A percentile compares a stretch with the other conserved stretches of the same genome.
Evolutionary conservation across 768 basidiomycete genomes (phyloP).

Genomic region (Trametes cubensis): DNA sequence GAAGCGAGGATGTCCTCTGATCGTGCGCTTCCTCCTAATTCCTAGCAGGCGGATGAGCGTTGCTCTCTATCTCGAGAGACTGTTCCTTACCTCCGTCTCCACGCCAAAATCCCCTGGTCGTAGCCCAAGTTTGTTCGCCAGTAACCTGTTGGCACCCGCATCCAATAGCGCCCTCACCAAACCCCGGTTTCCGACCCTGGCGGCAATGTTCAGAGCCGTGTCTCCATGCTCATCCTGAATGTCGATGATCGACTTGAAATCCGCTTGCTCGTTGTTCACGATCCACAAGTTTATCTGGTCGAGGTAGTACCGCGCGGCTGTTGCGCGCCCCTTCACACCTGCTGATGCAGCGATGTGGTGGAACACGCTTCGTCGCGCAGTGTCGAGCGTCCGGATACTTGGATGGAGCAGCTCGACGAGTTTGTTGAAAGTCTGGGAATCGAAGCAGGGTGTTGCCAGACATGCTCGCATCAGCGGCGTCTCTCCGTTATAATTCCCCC

Average conservation of each 20-base stretch:
- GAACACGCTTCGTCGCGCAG: constrained; percentile 79
- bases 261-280: constrained; percentile 72
- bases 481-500: constrained; percentile 93
- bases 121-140: constrained; percentile 91
- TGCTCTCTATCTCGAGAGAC: not conserved
- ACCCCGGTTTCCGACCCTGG: constrained; percentile 87
- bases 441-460: constrained; percentile 84
- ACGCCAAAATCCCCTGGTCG: constrained; percentile 95
- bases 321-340: constrained; percentile 85
- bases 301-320: constrained; percentile 87
- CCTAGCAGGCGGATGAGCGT: constrained; percentile 43
- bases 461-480: constrained; percentile 93
- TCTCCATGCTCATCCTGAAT: constrained; percentile 95
- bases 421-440: constrained; percentile 70
- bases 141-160: constrained; percentile 86
- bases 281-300: constrained; percentile 89
- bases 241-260: constrained; percentile 82
- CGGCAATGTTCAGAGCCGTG: constrained; percentile 93
- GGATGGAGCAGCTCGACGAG: constrained; percentile 66
- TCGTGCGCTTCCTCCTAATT: constrained; percentile 67
- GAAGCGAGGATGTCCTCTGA: constrained; percentile 81
- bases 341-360: constrained; percentile 93
- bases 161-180: constrained; percentile 86
- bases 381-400: constrained; percentile 88
- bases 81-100: constrained; percentile 73